These are phyloP conservation scores for Theobroma cacao DNA, from an alignment of 345 rosid species.

Conservation along the genomic window DNA sequence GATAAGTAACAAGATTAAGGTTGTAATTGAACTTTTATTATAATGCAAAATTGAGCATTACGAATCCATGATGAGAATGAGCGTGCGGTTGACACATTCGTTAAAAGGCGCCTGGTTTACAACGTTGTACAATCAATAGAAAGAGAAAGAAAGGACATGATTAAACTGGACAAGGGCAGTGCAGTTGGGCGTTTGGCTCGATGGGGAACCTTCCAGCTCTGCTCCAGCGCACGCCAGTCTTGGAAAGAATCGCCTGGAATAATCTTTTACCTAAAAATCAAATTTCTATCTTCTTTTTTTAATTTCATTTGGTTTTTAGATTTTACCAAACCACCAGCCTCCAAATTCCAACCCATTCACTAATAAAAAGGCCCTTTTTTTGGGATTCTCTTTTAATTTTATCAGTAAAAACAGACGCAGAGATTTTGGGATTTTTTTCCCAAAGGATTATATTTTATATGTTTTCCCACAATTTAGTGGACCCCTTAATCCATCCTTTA, in stretches of 20 bases:
- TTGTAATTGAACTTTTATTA: too few species aligned
- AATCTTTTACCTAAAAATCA: too few species aligned
- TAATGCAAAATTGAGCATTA: background rate
- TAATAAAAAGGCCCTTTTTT: background rate
- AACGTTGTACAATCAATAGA: background rate
- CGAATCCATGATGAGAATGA: background rate
- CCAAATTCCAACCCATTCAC: background rate
- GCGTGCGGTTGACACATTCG: background rate
- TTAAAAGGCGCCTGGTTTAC: background rate
- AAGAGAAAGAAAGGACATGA: background rate
- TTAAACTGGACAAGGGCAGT: background rate
- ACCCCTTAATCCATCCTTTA: background rate
- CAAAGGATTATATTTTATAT: background rate
- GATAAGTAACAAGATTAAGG: too few species aligned
- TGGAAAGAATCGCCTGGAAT: slow-evolving; percentile 3
- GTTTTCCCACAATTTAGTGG: slow-evolving; percentile 13
- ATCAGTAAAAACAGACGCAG: background rate
- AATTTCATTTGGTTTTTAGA: background rate
- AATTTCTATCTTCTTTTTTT: background rate
- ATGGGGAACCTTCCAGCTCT: slow-evolving; percentile 31
- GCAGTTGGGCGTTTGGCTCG: slow-evolving; percentile 4
- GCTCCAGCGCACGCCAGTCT: slow-evolving; percentile 21
- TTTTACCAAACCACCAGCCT: background rate
- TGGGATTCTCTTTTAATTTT: background rate
- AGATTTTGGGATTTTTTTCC: background rate